A percentile compares a stretch with the other conserved stretches of the same genome.
These are phyloP conservation scores for Viola odorata DNA, from an alignment of 345 rosid genomes.

Conservation along the genomic window DNA sequence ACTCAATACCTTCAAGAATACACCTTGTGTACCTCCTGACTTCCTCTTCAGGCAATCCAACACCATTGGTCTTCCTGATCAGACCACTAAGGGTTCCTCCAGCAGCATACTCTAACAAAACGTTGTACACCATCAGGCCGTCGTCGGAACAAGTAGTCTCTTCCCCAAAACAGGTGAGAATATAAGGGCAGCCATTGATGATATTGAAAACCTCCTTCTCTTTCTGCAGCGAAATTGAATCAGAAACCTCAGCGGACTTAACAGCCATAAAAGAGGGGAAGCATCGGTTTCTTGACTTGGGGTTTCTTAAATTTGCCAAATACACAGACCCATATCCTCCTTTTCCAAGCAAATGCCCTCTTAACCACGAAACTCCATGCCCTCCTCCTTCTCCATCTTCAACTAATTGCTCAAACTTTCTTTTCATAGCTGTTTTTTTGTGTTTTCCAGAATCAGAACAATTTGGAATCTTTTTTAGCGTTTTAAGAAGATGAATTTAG, in stretches of 20 bases:
- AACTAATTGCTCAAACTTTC: not conserved
- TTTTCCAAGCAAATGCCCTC: slow-evolving; percentile 58
- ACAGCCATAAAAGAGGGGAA: slow-evolving; percentile 52
- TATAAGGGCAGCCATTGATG: slow-evolving; percentile 39
- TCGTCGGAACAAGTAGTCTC: slow-evolving; percentile 28
- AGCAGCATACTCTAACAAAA: slow-evolving; percentile 67
- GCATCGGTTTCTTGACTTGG: slow-evolving; percentile 6
- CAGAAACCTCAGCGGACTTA: slow-evolving; percentile 44
- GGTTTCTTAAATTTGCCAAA: slow-evolving; percentile 31
- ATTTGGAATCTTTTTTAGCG: not conserved
- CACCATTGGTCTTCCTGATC: slow-evolving; percentile 29
- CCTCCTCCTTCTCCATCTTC: not conserved
- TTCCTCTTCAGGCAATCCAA: slow-evolving; percentile 47
- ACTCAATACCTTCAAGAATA: slow-evolving; percentile 49
- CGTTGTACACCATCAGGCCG: slow-evolving; percentile 45
- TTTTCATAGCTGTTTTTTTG: not conserved
- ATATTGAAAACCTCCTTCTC: slow-evolving; percentile 42
- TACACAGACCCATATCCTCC: slow-evolving; percentile 66
- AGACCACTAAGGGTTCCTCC: slow-evolving; percentile 54
- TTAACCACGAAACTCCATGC: slow-evolving; percentile 35
- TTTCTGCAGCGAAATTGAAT: slow-evolving; percentile 36
- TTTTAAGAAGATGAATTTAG: not conserved
- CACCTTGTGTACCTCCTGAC: slow-evolving; percentile 40
- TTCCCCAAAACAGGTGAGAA: slow-evolving; percentile 52
- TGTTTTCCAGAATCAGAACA: not conserved